A percentile compares a stretch with the other conserved stretches of the same genome.
Conservation (phyloP, 345 rosid genomes). For the Punica granatum region DNA sequence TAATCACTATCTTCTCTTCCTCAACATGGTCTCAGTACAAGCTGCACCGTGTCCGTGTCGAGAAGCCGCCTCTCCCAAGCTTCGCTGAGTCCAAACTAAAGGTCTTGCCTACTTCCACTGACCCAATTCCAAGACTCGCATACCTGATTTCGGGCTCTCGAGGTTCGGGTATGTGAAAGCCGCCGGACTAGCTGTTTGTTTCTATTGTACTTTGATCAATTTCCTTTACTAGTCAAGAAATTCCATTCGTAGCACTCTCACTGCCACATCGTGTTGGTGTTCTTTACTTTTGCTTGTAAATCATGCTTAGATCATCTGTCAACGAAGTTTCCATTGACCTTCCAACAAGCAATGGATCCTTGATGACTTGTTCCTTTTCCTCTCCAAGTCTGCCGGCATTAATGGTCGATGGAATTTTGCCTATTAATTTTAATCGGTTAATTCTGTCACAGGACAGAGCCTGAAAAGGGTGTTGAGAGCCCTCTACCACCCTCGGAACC, state of each 20-base stretch:
- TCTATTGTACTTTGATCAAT: neutral
- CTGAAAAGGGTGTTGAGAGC: slow-evolving; percentile 65
- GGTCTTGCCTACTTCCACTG: slow-evolving; percentile 15
- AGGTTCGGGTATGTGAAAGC: slow-evolving; percentile 45
- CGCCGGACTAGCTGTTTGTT: neutral
- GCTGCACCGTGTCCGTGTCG: slow-evolving; percentile 11
- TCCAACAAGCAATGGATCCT: too few species aligned
- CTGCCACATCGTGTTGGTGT: too few species aligned
- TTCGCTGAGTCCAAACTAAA: slow-evolving; percentile 48
- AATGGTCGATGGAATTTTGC: too few species aligned
- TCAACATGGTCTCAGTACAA: slow-evolving; percentile 18
- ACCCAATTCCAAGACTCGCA: slow-evolving; percentile 49
- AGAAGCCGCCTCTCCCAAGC: slow-evolving; percentile 14
- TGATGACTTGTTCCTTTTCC: too few species aligned
- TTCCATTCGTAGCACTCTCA: too few species aligned
- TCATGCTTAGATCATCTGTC: too few species aligned
- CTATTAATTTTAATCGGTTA: too few species aligned
- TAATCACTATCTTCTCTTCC: slow-evolving; percentile 20
- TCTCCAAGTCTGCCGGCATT: too few species aligned
- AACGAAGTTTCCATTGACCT: too few species aligned
- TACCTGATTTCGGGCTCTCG: slow-evolving; percentile 72
- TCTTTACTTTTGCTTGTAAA: too few species aligned
- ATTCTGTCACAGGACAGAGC: slow-evolving; percentile 19
- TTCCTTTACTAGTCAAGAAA: neutral
- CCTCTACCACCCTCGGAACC: slow-evolving; percentile 86